Base-by-base conservation (phyloP, 2,329 filamentous ascomycete species). In the Botrytis galanthina region DNA sequence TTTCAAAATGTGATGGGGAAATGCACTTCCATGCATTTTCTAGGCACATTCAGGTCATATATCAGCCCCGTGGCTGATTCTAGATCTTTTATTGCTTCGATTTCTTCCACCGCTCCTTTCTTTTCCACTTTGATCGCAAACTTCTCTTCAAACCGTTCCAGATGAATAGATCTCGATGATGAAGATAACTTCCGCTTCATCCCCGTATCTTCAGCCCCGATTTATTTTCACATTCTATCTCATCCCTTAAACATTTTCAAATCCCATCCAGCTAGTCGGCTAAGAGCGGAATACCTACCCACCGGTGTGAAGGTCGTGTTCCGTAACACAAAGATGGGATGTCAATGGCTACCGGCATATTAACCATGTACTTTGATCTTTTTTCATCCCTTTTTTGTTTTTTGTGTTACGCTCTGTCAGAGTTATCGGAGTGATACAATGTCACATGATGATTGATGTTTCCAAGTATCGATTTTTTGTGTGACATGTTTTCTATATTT, bases 261-360 rank as follows among this genome's bases (percentile, higher is more conserved):
- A n/a, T 57, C 51, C 51, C 51, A 57, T 8, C 51, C 51, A 57
- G n/a, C 51, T 18, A 57, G 51, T 57, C 51, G 51, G 51, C 51
- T 29, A 18, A 57, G n/a, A 57, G n/a, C 51, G 51, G n/a, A 57
- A 29, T 60, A 60, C 32, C 32, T 22, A 35, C 20, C 57, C 29
- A 35, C 32, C 57, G 20, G 32, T 60, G 18, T 60, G 18, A 32
- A 60, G 16, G 57, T 35, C 32, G 32, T 61, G 32, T 61, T 37
- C 32, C 59, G 59, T 61, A 61, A 3, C 32, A 61, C 59, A 61
- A 61, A 61, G 59, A 61, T 37, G 32, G 59, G 20, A 61, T 61
- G 32, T 61, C 59, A 61, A 26, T 61, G 59, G 59, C 59, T 61
- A 61, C 59, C 59, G 59, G 59, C 59, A 61, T 39, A 61, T 57